Evolutionary conservation across 2,329 filamentous ascomycete species (phyloP), one percentile per base, ranked within the genome.

Genomic region (Trichophyton schoenleinii): DNA sequence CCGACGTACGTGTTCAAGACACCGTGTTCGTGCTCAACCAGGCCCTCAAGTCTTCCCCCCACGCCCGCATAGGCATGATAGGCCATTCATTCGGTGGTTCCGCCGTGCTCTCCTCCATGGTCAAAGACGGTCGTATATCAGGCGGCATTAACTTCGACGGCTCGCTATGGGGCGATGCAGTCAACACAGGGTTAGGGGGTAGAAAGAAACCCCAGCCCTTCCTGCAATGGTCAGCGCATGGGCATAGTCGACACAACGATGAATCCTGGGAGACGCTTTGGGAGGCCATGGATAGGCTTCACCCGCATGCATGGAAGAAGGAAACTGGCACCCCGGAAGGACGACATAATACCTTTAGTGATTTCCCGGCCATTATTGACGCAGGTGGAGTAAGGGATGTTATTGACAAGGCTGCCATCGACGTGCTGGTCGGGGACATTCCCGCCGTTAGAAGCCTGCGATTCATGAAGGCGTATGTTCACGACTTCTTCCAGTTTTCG

Each of bases 41-140:
- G 22, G 48, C 48, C 36, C 7, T 55, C 5, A 38, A 55, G 28
- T 20, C 18, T 7, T 49, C 58, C 9, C 42, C 42, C 20, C 41
- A 38, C 28, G 38, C 38, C 49, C 41, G 38, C 31, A 22, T 48
- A 36, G 64, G 62, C 15, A 63, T 72, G 4, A 20, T 73, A 2
- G 73, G 73, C 3, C 73, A 75, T 53, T 75, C 73, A 1, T 60
- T 74, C 3, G 73, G 73, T 13, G 73, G 73, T 8, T 70, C 71
- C 0, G 68, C 72, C 1, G 68, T 68, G 2, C 63, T 70, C 25
- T 58, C 62, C 1, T 63, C 66, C 3, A 61, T 70, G 44, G 63
- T 67, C 44, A 60, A 63, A n/a, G 67, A 71, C 28, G 11, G 58
- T 11, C 66, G 68, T 13, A 63, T 71, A 57, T 57, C 44, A 0